A percentile compares a stretch with the other conserved stretches of the same genome.
These are phyloP conservation scores for Pulveroboletus sp. DNA, from an alignment of 768 basidiomycete species.

Conservation along the genomic window DNA sequence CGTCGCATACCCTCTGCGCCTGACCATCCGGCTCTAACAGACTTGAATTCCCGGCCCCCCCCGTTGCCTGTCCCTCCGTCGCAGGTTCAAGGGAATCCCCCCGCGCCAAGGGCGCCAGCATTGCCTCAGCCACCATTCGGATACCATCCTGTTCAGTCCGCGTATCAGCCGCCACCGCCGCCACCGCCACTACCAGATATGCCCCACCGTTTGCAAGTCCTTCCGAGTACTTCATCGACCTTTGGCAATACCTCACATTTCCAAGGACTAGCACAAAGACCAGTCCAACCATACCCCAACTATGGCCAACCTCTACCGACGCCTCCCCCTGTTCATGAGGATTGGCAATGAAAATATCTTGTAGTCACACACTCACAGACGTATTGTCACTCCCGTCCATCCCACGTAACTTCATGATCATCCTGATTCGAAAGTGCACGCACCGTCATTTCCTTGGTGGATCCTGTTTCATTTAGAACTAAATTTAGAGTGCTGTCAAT, in stretches of 20 bases:
- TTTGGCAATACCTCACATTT: conserved; percentile 32
- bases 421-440: conserved; percentile 1
- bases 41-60: conserved; percentile 13
- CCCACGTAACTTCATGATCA: conserved; percentile 10
- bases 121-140: conserved; percentile 49
- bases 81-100: conserved; percentile 23
- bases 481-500: conserved; percentile 17
- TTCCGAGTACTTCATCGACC: conserved; percentile 21
- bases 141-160: conserved; percentile 41
- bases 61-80: conserved; percentile 28
- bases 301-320: conserved; percentile 32
- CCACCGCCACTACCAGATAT: conserved; percentile 32
- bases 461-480: conserved; percentile 3
- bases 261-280: conserved; percentile 40
- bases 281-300: conserved; percentile 30
- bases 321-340: conserved; percentile 20
- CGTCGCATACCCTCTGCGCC: conserved; percentile 26
- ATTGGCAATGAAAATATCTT: conserved; percentile 25
- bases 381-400: conserved; percentile 11
- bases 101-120: conserved; percentile 42
- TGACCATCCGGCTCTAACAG: conserved; percentile 23
- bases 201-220: conserved; percentile 26
- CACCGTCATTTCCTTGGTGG: not conserved
- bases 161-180: conserved; percentile 34
- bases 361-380: conserved; percentile 14